Conservation (phyloP, 768 basidiomycete genomes). For the Pleurotus cornucopiae region DNA sequence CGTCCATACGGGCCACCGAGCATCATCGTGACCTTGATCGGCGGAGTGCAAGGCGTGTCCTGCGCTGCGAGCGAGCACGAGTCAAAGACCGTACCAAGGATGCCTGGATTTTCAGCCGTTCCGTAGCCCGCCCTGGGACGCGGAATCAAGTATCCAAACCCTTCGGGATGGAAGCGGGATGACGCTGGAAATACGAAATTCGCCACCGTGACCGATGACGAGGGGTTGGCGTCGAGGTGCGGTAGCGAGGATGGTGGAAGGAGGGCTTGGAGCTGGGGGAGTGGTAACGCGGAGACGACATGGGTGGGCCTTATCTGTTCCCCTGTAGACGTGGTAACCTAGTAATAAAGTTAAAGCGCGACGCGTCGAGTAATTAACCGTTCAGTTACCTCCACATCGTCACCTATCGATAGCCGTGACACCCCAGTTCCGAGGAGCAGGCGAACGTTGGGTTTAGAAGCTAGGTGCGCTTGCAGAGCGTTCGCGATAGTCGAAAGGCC, state of each 20-base stretch:
- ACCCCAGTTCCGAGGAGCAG: conserved; percentile 43
- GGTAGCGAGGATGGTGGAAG: conserved; percentile 42
- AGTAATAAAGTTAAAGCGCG: background rate
- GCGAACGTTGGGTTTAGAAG: conserved; percentile 49
- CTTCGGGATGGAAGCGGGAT: conserved; percentile 65
- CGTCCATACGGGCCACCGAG: conserved; percentile 70
- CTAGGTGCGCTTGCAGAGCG: conserved; percentile 47
- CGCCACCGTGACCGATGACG: conserved; percentile 81
- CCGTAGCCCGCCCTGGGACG: conserved; percentile 59
- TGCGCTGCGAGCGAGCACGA: conserved; percentile 69
- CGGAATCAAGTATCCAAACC: conserved; percentile 94
- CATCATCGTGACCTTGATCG: conserved; percentile 86
- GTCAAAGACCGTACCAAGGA: conserved; percentile 90
- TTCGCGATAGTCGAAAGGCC: conserved; percentile 69
- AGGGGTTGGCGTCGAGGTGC: conserved; percentile 64
- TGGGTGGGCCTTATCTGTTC: conserved; percentile 47
- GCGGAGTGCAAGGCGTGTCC: conserved; percentile 16
- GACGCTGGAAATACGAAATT: conserved; percentile 76
- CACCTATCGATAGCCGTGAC: conserved; percentile 26
- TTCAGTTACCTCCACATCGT: conserved; percentile 41
- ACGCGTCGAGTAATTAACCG: conserved; percentile 6
- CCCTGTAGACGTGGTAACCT: conserved; percentile 28
- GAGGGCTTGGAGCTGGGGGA: conserved; percentile 44
- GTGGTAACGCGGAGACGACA: conserved; percentile 73
- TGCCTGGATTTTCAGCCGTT: conserved; percentile 32